Evolutionary conservation across 768 basidiomycete species (phyloP).

Genomic region (Suillus clintonianus): DNA sequence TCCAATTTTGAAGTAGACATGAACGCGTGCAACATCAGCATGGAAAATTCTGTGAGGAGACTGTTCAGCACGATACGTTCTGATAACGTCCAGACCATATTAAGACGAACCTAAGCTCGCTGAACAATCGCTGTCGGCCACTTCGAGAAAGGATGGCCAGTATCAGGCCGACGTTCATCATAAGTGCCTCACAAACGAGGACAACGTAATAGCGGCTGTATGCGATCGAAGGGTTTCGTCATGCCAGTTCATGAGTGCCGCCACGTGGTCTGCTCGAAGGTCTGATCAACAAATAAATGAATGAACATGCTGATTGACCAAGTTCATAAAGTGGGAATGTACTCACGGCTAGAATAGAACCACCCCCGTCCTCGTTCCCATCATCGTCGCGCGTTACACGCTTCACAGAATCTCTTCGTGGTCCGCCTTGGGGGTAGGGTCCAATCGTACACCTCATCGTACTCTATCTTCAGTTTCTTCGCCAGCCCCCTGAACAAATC

Average conservation of each 20-base stretch:
- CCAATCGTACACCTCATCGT: conserved; percentile 48
- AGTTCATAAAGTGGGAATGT: background rate
- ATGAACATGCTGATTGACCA: background rate
- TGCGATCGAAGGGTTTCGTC: background rate
- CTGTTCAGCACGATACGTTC: background rate
- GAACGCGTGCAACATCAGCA: background rate
- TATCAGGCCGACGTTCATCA: background rate
- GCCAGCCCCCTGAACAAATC: conserved; percentile 53
- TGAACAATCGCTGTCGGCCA: background rate
- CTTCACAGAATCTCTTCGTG: conserved; percentile 33
- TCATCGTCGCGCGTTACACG: conserved; percentile 27
- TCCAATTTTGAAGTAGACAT: background rate
- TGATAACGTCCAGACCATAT: background rate
- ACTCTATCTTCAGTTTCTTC: conserved; percentile 29
- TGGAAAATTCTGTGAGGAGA: background rate
- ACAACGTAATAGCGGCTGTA: background rate
- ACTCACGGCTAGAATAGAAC: background rate
- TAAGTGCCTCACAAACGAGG: conserved; percentile 5
- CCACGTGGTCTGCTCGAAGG: background rate
- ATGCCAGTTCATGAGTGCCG: background rate
- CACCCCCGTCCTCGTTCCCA: background rate
- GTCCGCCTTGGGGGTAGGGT: conserved; percentile 22
- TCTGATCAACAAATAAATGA: conserved; percentile 1
- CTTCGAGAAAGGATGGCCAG: background rate
- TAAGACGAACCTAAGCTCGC: background rate